phyloP scores from a whole-genome alignment of 306 rosid species.

The Prunus armeniaca region DNA sequence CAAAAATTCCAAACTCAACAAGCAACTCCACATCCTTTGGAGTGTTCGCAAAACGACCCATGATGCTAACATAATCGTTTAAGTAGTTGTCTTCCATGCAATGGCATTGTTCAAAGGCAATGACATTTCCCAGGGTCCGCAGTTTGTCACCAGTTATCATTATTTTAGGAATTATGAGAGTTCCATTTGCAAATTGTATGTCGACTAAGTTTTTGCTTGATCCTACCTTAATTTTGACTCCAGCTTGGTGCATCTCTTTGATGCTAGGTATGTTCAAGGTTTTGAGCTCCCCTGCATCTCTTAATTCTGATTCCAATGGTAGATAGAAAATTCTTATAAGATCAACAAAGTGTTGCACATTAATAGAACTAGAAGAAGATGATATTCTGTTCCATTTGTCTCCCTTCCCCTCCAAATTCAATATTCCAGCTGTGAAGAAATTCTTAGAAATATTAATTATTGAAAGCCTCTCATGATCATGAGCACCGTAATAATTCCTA shows the following conservation, averaged over 20 bases:
- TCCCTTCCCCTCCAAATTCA: not conserved
- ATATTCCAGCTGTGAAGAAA: not conserved
- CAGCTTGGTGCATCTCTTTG: not conserved
- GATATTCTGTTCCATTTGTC: not conserved
- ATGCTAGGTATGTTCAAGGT: not conserved
- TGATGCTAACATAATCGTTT: conserved; percentile 8
- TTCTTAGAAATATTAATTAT: not conserved
- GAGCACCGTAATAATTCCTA: not conserved
- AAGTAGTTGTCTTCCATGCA: not conserved
- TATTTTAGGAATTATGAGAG: conserved; percentile 25
- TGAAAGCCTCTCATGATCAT: not conserved
- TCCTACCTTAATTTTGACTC: conserved; percentile 7
- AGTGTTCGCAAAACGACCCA: conserved; percentile 11
- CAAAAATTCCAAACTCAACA: not conserved
- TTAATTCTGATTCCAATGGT: not conserved
- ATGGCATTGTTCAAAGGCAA: conserved; percentile 31
- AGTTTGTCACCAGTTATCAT: not conserved
- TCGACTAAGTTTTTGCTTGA: conserved; percentile 6
- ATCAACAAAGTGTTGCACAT: not conserved
- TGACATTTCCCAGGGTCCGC: not conserved
- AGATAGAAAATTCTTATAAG: not conserved
- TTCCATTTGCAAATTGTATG: not conserved
- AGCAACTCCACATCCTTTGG: conserved; percentile 1
- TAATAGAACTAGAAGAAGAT: not conserved
- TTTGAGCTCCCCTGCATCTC: not conserved